A percentile compares a stretch with the other conserved stretches of the same genome.
Evolutionary conservation across 805 yeast species (phyloP).

Genomic region (Hanseniaspora guilliermondii): DNA sequence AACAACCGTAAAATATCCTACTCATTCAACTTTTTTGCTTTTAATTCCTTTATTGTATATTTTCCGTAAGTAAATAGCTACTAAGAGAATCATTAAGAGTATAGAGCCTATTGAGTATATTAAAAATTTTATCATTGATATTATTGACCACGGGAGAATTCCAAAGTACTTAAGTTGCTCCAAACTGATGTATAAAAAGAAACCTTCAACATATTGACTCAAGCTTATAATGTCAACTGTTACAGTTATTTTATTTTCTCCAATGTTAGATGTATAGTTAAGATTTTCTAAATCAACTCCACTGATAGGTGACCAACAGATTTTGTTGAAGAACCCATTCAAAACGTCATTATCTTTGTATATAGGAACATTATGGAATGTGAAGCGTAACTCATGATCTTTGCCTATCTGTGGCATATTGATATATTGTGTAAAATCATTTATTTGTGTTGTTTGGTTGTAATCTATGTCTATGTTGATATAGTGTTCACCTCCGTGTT

Average conservation of each 20-base stretch:
- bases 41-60: background rate
- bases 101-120: background rate
- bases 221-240: background rate
- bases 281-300: background rate
- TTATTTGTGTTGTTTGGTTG: background rate
- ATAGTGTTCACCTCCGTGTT: background rate
- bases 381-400: background rate
- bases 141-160: constrained; percentile 2
- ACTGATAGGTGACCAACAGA: constrained; percentile 7
- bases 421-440: background rate
- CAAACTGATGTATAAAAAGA: constrained; percentile 1
- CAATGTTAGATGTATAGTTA: background rate
- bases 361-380: background rate
- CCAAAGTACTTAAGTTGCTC: background rate
- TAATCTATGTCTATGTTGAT: background rate
- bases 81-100: background rate
- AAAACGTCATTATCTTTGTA: background rate
- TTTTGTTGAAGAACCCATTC: constrained; percentile 3
- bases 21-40: background rate
- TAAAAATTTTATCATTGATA: background rate
- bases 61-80: background rate
- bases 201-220: background rate
- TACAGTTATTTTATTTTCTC: background rate
- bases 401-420: background rate
- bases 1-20: too few species aligned